Conservation (phyloP, 2,329 filamentous ascomycete species). For the Colletotrichum sp. region DNA sequence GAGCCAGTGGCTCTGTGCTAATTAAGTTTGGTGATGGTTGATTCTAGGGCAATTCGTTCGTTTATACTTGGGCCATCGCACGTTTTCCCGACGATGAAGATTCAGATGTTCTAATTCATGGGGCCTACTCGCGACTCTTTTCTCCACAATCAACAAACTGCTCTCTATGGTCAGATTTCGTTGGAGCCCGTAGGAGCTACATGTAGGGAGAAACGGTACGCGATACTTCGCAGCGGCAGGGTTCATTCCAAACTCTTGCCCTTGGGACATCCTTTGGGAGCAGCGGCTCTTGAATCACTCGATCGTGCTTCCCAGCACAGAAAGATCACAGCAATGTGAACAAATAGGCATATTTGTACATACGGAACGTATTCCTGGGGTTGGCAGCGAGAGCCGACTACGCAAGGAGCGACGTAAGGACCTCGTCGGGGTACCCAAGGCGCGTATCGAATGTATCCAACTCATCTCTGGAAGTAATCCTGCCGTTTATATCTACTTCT, state of each 20-base stretch:
- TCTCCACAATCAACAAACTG: neutral
- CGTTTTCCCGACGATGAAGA: neutral
- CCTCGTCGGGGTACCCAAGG: neutral
- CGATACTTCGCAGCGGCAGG: neutral
- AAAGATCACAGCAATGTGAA: neutral
- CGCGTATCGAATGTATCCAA: neutral
- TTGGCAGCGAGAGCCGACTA: neutral
- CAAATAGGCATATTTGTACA: neutral
- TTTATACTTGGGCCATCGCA: neutral
- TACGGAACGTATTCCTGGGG: neutral
- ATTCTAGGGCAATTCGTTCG: neutral
- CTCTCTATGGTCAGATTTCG: neutral
- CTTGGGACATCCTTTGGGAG: neutral
- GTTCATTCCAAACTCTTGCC: neutral
- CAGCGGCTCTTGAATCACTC: neutral
- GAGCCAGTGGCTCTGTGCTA: neutral
- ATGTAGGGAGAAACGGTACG: fast-evolving
- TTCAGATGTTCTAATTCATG: neutral
- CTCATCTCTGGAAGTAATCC: neutral
- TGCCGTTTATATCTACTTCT: neutral
- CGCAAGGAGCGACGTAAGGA: neutral
- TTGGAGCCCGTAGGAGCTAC: neutral
- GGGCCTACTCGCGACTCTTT: neutral
- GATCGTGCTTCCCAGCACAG: fast-evolving
- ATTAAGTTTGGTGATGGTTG: neutral